Evolutionary conservation across 2,329 filamentous ascomycete genomes (phyloP).

Genomic region (Penicillium freii): DNA sequence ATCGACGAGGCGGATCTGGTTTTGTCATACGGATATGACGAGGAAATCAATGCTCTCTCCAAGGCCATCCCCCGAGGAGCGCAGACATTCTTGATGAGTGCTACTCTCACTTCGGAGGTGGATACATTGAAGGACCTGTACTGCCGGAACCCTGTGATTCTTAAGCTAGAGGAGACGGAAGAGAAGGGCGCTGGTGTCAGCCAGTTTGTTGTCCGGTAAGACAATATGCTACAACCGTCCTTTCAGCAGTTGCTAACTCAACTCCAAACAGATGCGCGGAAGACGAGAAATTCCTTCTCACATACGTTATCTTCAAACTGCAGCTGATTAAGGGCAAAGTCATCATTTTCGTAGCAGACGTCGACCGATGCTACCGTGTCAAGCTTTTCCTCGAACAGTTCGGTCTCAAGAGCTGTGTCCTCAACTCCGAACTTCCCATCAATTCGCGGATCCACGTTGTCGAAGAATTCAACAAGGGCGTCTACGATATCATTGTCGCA

Average conservation of each 20-base stretch:
- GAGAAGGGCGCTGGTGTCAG: conserved; percentile 72
- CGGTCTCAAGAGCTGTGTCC: conserved; percentile 84
- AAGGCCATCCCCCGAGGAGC: conserved; percentile 77
- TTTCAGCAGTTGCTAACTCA: conserved; percentile 21
- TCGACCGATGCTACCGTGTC: conserved; percentile 84
- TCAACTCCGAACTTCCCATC: conserved; percentile 92
- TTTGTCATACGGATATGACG: conserved; percentile 88
- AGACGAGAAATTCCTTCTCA: conserved; percentile 92
- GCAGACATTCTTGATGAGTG: conserved; percentile 91
- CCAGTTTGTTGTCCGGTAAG: conserved; percentile 80
- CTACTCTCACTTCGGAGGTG: conserved; percentile 84
- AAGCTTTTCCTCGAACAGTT: conserved; percentile 98
- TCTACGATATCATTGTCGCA: conserved; percentile 98
- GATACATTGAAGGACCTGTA: conserved; percentile 82
- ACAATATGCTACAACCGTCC: neutral
- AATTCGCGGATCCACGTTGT: conserved; percentile 93
- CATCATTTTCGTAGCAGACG: conserved; percentile 78
- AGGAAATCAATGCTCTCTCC: conserved; percentile 79
- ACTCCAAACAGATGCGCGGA: conserved; percentile 67
- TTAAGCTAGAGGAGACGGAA: conserved; percentile 81
- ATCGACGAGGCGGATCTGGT: conserved; percentile 95
- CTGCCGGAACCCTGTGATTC: conserved; percentile 72
- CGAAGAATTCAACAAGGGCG: conserved; percentile 92
- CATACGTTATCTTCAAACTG: conserved; percentile 93
- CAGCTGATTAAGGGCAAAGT: conserved; percentile 92